phyloP scores from a whole-genome alignment of 768 basidiomycete species.

The Leccinum disarticulatum region DNA sequence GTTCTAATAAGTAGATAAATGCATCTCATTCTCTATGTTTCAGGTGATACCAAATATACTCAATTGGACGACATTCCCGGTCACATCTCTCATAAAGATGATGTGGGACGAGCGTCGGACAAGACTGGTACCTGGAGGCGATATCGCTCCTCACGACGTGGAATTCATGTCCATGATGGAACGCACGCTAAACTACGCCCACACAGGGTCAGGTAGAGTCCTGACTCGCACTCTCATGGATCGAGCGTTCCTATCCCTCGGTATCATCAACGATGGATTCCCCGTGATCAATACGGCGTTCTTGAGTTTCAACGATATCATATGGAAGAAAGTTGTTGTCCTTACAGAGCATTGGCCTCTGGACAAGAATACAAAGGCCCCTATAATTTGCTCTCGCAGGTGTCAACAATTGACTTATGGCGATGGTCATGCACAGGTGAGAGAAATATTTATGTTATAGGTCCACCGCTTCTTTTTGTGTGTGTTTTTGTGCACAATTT shows the following conservation, averaged over 20 bases:
- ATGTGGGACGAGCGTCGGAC: not conserved
- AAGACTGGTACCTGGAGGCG: not conserved
- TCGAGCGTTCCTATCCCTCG: not conserved
- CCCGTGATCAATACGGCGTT: not conserved
- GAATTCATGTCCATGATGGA: constrained; percentile 14
- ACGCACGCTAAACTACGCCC: constrained; percentile 3
- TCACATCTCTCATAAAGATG: not conserved
- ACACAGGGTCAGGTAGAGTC: not conserved
- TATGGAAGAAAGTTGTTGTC: not conserved
- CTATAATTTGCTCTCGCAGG: not conserved
- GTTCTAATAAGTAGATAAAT: too few species aligned
- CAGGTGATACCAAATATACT: constrained; percentile 3
- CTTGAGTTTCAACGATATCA: not conserved
- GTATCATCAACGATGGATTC: not conserved
- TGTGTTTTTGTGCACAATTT: too few species aligned
- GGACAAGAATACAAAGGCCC: not conserved
- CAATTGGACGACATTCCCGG: constrained; percentile 2
- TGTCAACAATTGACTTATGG: not conserved
- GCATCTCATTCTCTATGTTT: too few species aligned
- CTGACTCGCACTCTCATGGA: not conserved
- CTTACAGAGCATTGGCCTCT: not conserved
- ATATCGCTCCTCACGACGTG: not conserved
- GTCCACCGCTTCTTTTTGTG: too few species aligned
- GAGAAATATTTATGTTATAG: too few species aligned
- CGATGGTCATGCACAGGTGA: not conserved